Base-by-base conservation (phyloP, 2,329 filamentous ascomycete genomes). In the Aureobasidium zeae region DNA sequence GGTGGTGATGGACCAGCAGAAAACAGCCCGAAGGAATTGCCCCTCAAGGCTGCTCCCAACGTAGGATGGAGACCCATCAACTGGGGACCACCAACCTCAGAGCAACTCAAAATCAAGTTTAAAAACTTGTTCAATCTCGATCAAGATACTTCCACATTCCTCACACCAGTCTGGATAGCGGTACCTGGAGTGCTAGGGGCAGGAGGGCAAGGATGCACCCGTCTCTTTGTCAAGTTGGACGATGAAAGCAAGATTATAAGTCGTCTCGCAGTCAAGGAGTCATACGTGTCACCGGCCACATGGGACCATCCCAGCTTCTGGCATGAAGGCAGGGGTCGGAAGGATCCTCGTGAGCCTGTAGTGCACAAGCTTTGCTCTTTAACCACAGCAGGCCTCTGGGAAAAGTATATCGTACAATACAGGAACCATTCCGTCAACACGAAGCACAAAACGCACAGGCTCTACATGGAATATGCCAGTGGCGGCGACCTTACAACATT, bases 201-300 rank as follows among this genome's bases (percentile, higher is more conserved):
- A 8, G 41, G 41, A n/a, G 41, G 41, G 2, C 32, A 35, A 16
- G 41, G 41, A 6, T 36, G 33, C 6, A 21, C 41, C 12, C 31
- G 41, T n/a, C 17, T 44, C 10, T 44, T 35, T 12, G 22, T 36
- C 41, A 44, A 31, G 19, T 3, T 30, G 3, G 41, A 44, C 11
- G 13, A 21, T 9, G 13, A 36, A 6, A 6, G 19, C 8, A 44
- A 28, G 20, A 36, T 44, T 12, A 22, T 25, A 5, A 11, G 30
- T 6, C 24, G 25, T 11, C n/a, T 44, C 7, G 41, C 26, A 3
- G 13, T 44, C 41, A 44, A 44, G 19, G 41, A 44, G 9, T 15
- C 29, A 3, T 43, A 15, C 9, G 9, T 24, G 10, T 5, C 10
- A 5, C 4, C 19, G 4, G 6, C 3, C 4, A 11, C 13, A 9